These are phyloP conservation scores for Nannochloropsis oceanica DNA, from an alignment of 108 stramenopile species.

Conservation along the genomic window DNA sequence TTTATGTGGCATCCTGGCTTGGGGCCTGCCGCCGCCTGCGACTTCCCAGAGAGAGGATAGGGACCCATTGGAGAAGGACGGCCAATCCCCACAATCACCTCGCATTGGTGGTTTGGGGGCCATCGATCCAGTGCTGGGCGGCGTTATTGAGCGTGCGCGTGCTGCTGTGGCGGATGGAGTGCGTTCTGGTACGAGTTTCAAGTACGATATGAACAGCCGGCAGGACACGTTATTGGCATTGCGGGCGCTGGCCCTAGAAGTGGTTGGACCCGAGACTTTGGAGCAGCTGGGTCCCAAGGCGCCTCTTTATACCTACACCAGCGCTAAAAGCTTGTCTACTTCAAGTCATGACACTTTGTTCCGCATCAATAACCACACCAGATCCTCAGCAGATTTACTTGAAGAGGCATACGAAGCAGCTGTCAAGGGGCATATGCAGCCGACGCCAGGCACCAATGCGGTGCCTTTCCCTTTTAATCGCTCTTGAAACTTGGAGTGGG, in stretches of 20 bases:
- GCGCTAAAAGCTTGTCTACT: neutral
- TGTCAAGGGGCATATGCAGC: neutral
- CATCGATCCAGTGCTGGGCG: neutral
- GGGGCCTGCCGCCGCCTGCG: neutral
- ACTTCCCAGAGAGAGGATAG: neutral
- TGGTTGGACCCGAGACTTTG: neutral
- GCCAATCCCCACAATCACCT: neutral
- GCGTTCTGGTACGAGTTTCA: neutral
- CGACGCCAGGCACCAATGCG: neutral
- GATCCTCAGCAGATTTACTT: neutral
- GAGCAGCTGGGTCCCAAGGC: neutral
- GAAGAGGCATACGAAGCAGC: neutral
- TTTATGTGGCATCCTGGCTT: neutral
- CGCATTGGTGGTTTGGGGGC: neutral
- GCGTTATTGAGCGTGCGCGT: neutral
- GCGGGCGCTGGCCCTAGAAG: neutral
- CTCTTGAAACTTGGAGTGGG: neutral
- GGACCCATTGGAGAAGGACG: neutral
- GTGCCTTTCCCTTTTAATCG: neutral
- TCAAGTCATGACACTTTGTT: neutral
- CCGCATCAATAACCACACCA: neutral
- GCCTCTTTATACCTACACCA: neutral
- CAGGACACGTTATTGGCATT: neutral
- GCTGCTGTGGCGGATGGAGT: neutral
- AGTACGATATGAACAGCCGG: neutral